Percentiles rank a stretch among this genome's conserved stretches.
phyloP scores from a whole-genome alignment of 2,329 filamentous ascomycete species.

The Lecanicillium sp. region DNA sequence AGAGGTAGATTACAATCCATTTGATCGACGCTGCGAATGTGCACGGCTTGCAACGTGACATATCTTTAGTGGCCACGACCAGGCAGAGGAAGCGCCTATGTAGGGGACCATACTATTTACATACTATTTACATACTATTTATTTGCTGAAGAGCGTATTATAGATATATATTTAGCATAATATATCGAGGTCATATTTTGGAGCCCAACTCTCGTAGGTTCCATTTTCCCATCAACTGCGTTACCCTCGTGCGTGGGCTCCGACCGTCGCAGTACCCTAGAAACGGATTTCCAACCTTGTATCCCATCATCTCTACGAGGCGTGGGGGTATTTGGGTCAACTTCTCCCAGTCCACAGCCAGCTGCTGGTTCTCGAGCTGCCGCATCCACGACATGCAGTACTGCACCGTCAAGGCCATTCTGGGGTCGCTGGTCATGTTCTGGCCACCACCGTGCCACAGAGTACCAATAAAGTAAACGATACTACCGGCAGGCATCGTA shows the following conservation, averaged over 20 bases:
- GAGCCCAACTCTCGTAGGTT: not conserved
- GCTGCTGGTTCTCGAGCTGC: constrained; percentile 27
- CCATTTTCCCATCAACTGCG: constrained; percentile 11
- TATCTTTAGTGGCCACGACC: no score
- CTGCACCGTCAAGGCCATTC: constrained; percentile 29
- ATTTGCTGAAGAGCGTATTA: no score
- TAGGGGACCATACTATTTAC: no score
- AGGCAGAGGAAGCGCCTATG: no score
- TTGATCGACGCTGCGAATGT: no score
- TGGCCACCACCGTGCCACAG: constrained; percentile 30
- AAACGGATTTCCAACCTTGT: constrained; percentile 16
- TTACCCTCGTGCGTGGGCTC: constrained; percentile 14
- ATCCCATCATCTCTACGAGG: constrained; percentile 18
- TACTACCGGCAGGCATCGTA: constrained; percentile 26
- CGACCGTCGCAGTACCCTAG: constrained; percentile 15
- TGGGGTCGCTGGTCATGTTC: constrained; percentile 20
- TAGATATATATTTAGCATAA: no score
- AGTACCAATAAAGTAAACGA: constrained; percentile 26
- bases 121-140: no score
- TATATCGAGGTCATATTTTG: no score
- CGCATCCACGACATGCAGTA: constrained; percentile 32
- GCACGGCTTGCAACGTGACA: no score
- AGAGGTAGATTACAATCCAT: no score
- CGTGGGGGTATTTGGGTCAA: constrained; percentile 13
- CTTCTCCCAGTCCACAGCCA: constrained; percentile 23